Base-by-base conservation (phyloP, 768 basidiomycete genomes). In the Termitomyces sp. region DNA sequence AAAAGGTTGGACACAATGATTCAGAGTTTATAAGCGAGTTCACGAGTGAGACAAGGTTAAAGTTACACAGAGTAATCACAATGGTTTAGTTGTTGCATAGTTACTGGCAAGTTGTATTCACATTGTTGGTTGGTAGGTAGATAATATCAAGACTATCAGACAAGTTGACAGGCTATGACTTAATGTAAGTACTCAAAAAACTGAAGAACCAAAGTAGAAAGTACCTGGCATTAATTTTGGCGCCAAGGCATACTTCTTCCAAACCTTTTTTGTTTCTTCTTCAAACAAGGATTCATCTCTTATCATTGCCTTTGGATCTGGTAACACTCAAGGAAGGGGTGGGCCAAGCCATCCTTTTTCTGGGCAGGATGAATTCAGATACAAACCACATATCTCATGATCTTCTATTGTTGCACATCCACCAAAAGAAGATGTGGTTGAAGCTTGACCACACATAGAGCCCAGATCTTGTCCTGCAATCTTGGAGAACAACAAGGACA, bases 241-340 rank as follows among this genome's bases (percentile, higher is more conserved):
- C 58, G 78, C 62, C 50, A 72, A 63, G 7, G 16, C 54, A 23
- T 58, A 50, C 55, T 60, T 62, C 59, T 54, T 40, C 28, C 40
- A 63, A 44, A 16, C 53, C 23, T 28, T 43, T 8, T 52, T 56
- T 5, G 60, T 67, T 8, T 77, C 74, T 51, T 75, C 78, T 28
- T 83, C 82, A 58, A 86, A 82, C 12, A 89, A 61, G 56, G 69
- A 76, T 63, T 88, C 88, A 50, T 80, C 74, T 62, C 85, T 67
- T 28, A 90, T 82, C 46, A 78, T 64, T 16, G 74, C 69, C 59
- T 67, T 66, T 1, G 71, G 63, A 55, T 74, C 68, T 5, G 32
- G 20, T 23, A 16, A 7, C 7, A 33, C 40, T 23, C 46, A 49
- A 41, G 62, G 44, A 51, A 57, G 69, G 61, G 28, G 61, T 59